These are phyloP conservation scores for Taphrina wiesneri DNA, from an alignment of 1,139 yeast species.

Conservation along the genomic window DNA sequence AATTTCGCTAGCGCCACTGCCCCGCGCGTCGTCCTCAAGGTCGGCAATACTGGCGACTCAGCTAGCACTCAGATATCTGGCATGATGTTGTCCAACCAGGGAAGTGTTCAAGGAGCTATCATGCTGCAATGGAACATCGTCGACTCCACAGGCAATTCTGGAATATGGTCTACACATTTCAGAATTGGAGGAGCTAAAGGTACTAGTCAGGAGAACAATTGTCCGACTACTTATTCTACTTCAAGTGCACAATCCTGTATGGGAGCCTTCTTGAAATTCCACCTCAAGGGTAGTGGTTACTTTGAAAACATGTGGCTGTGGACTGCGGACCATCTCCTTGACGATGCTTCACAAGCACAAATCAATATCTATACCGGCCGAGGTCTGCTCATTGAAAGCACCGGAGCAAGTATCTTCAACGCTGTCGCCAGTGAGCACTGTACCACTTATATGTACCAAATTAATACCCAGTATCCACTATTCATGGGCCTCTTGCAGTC, in stretches of 20 bases:
- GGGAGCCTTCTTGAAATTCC: slow-evolving; percentile 35
- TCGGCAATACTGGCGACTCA: slow-evolving; percentile 34
- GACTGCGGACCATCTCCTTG: slow-evolving; percentile 37
- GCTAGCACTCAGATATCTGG: slow-evolving; percentile 35
- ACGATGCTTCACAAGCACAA: slow-evolving; percentile 15
- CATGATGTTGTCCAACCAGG: slow-evolving; percentile 35
- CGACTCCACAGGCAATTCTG: slow-evolving; percentile 24
- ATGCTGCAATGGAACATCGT: slow-evolving; percentile 36
- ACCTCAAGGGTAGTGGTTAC: slow-evolving; percentile 35
- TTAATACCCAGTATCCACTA: slow-evolving; percentile 30
- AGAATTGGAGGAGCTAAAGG: slow-evolving; percentile 37
- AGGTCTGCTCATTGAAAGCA: slow-evolving; percentile 35
- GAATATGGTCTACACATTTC: slow-evolving; percentile 36
- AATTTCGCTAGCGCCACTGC: slow-evolving; percentile 20
- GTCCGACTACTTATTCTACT: slow-evolving; percentile 10
- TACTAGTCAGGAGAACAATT: slow-evolving; percentile 18
- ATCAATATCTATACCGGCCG: slow-evolving; percentile 35
- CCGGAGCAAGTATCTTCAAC: slow-evolving; percentile 29
- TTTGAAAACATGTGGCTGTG: slow-evolving; percentile 38
- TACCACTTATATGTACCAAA: slow-evolving; percentile 34
- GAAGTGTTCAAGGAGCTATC: slow-evolving; percentile 34
- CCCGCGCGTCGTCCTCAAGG: slow-evolving; percentile 33
- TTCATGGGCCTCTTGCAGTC: slow-evolving; percentile 35
- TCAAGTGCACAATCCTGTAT: slow-evolving; percentile 19
- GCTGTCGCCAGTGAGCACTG: slow-evolving; percentile 37